phyloP scores from a whole-genome alignment of 2,329 filamentous ascomycete species.

The Fusarium lateritium region DNA sequence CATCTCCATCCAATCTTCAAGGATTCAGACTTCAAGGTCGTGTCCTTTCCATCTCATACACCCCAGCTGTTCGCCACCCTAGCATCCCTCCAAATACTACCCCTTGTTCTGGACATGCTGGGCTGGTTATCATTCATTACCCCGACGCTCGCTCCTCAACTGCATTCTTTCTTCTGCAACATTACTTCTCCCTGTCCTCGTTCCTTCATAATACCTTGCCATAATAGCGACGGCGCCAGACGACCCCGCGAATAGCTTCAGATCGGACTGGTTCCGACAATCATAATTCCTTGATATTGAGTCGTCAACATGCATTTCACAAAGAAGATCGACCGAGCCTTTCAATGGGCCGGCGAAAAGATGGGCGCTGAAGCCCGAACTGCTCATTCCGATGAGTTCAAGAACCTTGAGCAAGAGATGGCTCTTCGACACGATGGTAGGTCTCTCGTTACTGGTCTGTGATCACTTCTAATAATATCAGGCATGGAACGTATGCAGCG shows the following conservation, averaged over 20 bases:
- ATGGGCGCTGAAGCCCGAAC: constrained; percentile 95
- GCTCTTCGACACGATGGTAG: constrained; percentile 87
- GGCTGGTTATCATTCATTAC: constrained; percentile 45
- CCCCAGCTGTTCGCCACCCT: constrained; percentile 48
- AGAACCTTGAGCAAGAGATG: constrained; percentile 91
- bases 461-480: constrained; percentile 55
- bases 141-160: constrained; percentile 43
- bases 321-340: constrained; percentile 95
- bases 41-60: constrained; percentile 35
- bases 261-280: constrained; percentile 48
- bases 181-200: constrained; percentile 17
- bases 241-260: constrained; percentile 25
- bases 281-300: constrained; percentile 19
- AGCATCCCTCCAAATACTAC: constrained; percentile 42
- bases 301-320: constrained; percentile 66
- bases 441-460: constrained; percentile 38
- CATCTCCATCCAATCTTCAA: constrained; percentile 23
- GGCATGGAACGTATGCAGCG: constrained; percentile 92
- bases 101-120: constrained; percentile 34
- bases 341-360: constrained; percentile 98
- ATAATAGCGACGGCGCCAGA: constrained; percentile 30
- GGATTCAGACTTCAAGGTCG: constrained; percentile 25
- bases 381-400: constrained; percentile 90
- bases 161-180: constrained; percentile 4
- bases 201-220: constrained; percentile 22